Conservation (phyloP, 2,329 filamentous ascomycete genomes). For the Apiospora malaysiana region DNA sequence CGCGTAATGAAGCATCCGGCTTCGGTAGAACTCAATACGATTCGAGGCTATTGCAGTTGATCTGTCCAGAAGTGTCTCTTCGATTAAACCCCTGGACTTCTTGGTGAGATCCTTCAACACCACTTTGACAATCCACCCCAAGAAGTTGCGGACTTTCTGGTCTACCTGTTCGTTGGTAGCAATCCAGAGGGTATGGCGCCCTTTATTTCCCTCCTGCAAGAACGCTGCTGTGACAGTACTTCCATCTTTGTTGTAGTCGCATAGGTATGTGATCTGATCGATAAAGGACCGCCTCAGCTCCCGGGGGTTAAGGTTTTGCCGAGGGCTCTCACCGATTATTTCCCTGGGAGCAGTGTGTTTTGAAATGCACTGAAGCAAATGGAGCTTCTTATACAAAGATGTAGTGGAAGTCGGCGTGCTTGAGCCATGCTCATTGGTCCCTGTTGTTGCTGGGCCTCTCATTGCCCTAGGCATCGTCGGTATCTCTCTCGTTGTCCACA, state of each 20-base stretch:
- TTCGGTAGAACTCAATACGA: neutral
- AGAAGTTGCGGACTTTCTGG: neutral
- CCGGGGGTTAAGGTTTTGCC: neutral
- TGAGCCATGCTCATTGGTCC: too few relatives aligned
- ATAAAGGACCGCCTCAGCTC: neutral
- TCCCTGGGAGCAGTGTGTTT: neutral
- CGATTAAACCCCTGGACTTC: neutral
- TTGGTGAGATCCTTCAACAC: neutral
- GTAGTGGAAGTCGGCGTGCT: neutral
- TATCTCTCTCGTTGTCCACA: neutral
- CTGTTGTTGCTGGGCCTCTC: neutral
- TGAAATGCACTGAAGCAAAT: neutral
- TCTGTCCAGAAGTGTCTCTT: neutral
- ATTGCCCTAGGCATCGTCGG: neutral
- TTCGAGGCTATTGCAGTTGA: neutral
- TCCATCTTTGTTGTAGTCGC: neutral
- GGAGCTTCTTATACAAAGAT: neutral
- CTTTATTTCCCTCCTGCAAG: neutral
- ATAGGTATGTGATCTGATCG: neutral
- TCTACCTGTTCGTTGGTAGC: neutral
- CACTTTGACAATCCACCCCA: neutral
- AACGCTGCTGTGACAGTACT: neutral
- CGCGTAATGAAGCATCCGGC: neutral
- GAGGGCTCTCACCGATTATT: neutral
- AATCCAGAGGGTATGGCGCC: neutral